These are phyloP conservation scores for Hymenoscyphus infarciens DNA, from an alignment of 2,329 filamentous ascomycete species.

Conservation along the genomic window DNA sequence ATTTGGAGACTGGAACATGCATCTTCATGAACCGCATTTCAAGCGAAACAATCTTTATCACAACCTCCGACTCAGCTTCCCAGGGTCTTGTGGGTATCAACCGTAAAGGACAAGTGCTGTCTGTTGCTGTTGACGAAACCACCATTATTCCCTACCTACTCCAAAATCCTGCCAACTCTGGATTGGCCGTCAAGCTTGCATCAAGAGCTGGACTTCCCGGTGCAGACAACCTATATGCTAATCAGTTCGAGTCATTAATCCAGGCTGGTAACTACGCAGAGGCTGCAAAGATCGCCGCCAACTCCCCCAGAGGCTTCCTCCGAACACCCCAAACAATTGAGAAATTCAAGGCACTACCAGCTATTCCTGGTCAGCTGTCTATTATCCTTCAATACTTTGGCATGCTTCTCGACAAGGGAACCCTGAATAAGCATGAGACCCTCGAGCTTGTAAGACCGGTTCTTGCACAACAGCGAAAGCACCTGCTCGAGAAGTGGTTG, in stretches of 20 bases:
- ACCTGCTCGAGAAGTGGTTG: conserved; percentile 96
- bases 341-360: conserved; percentile 83
- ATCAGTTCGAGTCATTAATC: conserved; percentile 89
- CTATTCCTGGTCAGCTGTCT: conserved; percentile 81
- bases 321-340: conserved; percentile 94
- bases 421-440: conserved; percentile 88
- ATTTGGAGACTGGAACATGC: conserved; percentile 89
- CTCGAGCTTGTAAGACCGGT: conserved; percentile 91
- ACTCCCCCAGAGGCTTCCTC: conserved; percentile 92
- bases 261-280: conserved; percentile 75
- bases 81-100: conserved; percentile 92
- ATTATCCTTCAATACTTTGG: conserved; percentile 97
- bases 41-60: conserved; percentile 98
- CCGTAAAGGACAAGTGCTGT: conserved; percentile 93
- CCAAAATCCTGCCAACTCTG: conserved; percentile 90
- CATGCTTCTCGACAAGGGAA: conserved; percentile 92
- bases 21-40: conserved; percentile 99
- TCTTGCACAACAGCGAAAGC: conserved; percentile 88
- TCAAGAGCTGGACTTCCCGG: conserved; percentile 91
- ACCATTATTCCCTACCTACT: conserved; percentile 92
- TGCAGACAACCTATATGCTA: conserved; percentile 87
- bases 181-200: conserved; percentile 92
- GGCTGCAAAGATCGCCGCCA: conserved; percentile 93
- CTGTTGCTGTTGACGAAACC: conserved; percentile 87
- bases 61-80: conserved; percentile 76